A percentile compares a stretch with the other conserved stretches of the same genome.
Evolutionary conservation across 805 yeast species (phyloP).

Genomic region (Candida andamanensis): DNA sequence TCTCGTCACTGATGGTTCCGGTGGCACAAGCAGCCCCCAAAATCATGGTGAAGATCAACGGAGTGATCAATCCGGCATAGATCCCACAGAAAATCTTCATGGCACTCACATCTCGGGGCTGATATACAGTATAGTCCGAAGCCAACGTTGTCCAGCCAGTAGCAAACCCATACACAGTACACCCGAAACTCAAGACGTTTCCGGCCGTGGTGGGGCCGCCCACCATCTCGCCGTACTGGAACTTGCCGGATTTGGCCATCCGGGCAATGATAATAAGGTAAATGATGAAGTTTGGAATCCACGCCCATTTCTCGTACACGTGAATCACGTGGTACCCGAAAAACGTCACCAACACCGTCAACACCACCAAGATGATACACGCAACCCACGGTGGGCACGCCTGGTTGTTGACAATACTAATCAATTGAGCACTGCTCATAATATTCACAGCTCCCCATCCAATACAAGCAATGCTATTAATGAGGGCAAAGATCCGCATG

Average conservation of each 20-base stretch:
- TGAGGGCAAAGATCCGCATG: slow-evolving; percentile 69
- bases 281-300: slow-evolving; percentile 76
- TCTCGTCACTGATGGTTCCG: slow-evolving; percentile 45
- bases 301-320: slow-evolving; percentile 74
- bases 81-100: slow-evolving; percentile 60
- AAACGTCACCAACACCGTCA: slow-evolving; percentile 68
- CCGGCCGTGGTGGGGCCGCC: slow-evolving; percentile 72
- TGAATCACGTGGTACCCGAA: slow-evolving; percentile 86
- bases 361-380: slow-evolving; percentile 62
- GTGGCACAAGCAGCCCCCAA: slow-evolving; percentile 85
- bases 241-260: slow-evolving; percentile 61
- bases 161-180: slow-evolving; percentile 80
- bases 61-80: slow-evolving; percentile 56
- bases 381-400: slow-evolving; percentile 88
- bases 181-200: slow-evolving; percentile 72
- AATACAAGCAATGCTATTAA: slow-evolving; percentile 80
- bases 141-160: slow-evolving; percentile 95
- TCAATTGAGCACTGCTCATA: slow-evolving; percentile 80
- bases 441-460: slow-evolving; percentile 96
- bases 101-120: slow-evolving; percentile 60
- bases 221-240: slow-evolving; percentile 36
- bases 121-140: slow-evolving; percentile 87
- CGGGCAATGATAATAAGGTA: slow-evolving; percentile 78
- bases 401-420: slow-evolving; percentile 66
- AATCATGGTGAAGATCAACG: slow-evolving; percentile 66